These are phyloP conservation scores for Maudiozyma humilis DNA, from an alignment of 1,139 yeast genomes.

Conservation along the genomic window DNA sequence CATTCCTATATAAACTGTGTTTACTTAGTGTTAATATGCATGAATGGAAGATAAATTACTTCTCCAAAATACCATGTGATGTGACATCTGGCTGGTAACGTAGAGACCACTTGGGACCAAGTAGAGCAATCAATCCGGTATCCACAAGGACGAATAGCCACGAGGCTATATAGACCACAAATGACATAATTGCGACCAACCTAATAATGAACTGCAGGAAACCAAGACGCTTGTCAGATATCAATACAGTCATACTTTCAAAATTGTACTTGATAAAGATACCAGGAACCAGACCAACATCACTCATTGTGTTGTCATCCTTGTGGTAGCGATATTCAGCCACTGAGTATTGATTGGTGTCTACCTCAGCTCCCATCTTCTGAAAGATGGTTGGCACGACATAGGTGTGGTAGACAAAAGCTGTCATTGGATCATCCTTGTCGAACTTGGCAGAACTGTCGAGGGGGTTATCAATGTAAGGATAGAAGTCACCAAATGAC, in stretches of 20 bases:
- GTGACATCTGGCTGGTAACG: constrained; percentile 26
- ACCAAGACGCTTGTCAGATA: constrained; percentile 64
- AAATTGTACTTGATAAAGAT: constrained; percentile 77
- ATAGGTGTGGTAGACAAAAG: constrained; percentile 58
- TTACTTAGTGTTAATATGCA: constrained; percentile 1
- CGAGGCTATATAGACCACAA: constrained; percentile 31
- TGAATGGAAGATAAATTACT: neutral
- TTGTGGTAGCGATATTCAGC: constrained; percentile 41
- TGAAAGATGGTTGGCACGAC: constrained; percentile 79
- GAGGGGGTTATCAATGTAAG: constrained; percentile 76
- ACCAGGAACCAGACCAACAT: constrained; percentile 52
- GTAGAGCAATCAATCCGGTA: constrained; percentile 26
- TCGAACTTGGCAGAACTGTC: constrained; percentile 63
- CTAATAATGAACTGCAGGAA: constrained; percentile 72
- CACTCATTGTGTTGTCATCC: constrained; percentile 20
- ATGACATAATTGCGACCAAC: constrained; percentile 54
- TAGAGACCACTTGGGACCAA: constrained; percentile 32
- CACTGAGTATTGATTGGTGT: constrained; percentile 82
- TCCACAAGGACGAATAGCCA: constrained; percentile 32
- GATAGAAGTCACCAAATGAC: constrained; percentile 86
- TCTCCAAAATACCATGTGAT: constrained; percentile 23
- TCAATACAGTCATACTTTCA: constrained; percentile 70
- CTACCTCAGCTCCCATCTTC: constrained; percentile 60
- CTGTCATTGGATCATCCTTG: constrained; percentile 35
- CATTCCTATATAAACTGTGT: neutral